Percentiles rank a stretch among this genome's conserved stretches.
These are phyloP conservation scores for Globisporangium nodosum DNA, from an alignment of 352 stramenopile genomes.

Conservation along the genomic window DNA sequence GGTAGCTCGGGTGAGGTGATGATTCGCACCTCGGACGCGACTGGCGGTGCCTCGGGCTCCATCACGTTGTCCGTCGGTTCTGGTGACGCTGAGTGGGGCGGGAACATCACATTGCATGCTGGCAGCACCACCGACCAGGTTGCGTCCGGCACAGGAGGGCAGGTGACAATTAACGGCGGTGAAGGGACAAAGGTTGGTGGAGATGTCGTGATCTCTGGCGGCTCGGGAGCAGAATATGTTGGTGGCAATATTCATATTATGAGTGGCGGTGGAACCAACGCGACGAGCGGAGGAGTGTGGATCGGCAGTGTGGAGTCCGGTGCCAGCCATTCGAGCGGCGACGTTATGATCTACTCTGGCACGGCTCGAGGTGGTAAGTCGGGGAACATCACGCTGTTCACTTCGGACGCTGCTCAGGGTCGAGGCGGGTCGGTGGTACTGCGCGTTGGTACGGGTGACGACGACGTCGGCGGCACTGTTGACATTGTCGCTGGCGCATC, in stretches of 20 bases:
- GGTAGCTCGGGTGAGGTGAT: slow-evolving; percentile 14
- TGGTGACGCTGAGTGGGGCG: slow-evolving; percentile 9
- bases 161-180: slow-evolving; percentile 13
- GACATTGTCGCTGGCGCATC: slow-evolving; percentile 15
- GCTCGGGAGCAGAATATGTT: slow-evolving; percentile 14
- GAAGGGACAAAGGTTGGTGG: slow-evolving; percentile 19
- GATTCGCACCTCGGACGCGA: slow-evolving; percentile 16
- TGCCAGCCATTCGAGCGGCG: slow-evolving; percentile 15
- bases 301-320: slow-evolving; percentile 13
- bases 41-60: slow-evolving; percentile 15
- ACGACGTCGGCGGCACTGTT: slow-evolving; percentile 11
- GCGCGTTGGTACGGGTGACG: slow-evolving; percentile 19
- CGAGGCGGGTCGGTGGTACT: slow-evolving; percentile 16
- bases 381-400: slow-evolving; percentile 17
- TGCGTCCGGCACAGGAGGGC: slow-evolving; percentile 15
- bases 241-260: slow-evolving; percentile 21
- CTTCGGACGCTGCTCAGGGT: slow-evolving; percentile 11
- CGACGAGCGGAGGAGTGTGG: slow-evolving; percentile 16
- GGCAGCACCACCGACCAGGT: slow-evolving; percentile 14
- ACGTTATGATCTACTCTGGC: slow-evolving; percentile 20
- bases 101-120: slow-evolving; percentile 17
- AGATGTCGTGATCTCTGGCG: slow-evolving; percentile 18
- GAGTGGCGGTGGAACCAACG: slow-evolving; percentile 16
- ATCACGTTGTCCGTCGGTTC: slow-evolving; percentile 22
- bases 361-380: slow-evolving; percentile 12